A percentile compares a stretch with the other conserved stretches of the same genome.
Evolutionary conservation across 306 rosid species (phyloP).

Genomic region (Hippophae tibetana): DNA sequence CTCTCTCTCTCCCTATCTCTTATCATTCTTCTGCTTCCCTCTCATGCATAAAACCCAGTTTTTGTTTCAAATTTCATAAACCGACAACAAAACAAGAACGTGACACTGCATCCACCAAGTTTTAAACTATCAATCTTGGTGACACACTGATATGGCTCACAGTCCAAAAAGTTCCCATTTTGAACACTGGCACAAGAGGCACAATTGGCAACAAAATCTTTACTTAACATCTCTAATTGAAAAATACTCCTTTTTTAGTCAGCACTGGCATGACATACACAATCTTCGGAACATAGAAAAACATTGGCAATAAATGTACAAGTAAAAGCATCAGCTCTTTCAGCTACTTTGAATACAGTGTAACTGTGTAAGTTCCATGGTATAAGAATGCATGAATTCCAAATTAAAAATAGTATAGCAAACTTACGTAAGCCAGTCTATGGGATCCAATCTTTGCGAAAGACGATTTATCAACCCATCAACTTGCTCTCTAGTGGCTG

Average conservation of each 20-base stretch:
- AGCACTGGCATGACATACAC: too few relatives aligned
- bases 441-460: slow-evolving; percentile 86
- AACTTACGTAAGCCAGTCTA: slow-evolving; percentile 99
- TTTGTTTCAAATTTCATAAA: background rate
- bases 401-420: background rate
- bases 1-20: too few relatives aligned
- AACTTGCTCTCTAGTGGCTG: slow-evolving; percentile 55
- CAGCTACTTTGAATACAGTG: too few relatives aligned
- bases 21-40: too few relatives aligned
- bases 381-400: too few relatives aligned
- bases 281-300: too few relatives aligned
- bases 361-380: too few relatives aligned
- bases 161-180: background rate
- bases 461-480: slow-evolving; percentile 54
- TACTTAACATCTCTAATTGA: background rate
- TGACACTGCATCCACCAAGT: background rate
- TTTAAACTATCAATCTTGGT: background rate
- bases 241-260: background rate
- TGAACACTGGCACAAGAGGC: background rate
- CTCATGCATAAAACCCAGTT: too few relatives aligned
- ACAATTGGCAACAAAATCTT: background rate
- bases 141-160: background rate
- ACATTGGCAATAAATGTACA: too few relatives aligned
- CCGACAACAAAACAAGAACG: background rate
- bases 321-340: too few relatives aligned